Percentiles rank a stretch among this genome's conserved stretches.
phyloP scores from a whole-genome alignment of 345 rosid genomes.

The Eucalyptus grandis region DNA sequence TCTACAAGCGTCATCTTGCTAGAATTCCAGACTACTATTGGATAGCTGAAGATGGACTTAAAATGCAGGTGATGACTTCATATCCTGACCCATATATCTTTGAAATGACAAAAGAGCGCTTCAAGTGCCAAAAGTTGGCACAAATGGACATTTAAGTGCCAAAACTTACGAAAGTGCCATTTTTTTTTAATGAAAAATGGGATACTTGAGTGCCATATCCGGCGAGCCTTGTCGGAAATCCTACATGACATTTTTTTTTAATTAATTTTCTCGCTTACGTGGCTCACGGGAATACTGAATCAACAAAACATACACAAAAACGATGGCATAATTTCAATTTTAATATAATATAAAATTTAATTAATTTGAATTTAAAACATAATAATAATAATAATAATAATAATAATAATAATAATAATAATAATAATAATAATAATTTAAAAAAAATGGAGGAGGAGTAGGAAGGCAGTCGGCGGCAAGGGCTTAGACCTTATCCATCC shows the following conservation, averaged over 20 bases:
- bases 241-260: rapidly evolving
- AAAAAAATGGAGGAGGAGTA: too few relatives aligned
- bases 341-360: too few relatives aligned
- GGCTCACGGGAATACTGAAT: rapidly evolving
- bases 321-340: too few relatives aligned
- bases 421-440: too few relatives aligned
- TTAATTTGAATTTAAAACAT: too few relatives aligned
- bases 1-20: conserved; percentile 44
- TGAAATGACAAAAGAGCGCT: rapidly evolving
- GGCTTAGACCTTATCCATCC: too few relatives aligned
- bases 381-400: too few relatives aligned
- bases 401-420: too few relatives aligned
- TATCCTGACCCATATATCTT: neutral
- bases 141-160: rapidly evolving
- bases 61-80: conserved; percentile 24
- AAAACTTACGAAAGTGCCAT: rapidly evolving
- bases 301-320: too few relatives aligned
- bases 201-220: rapidly evolving
- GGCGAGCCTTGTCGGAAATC: rapidly evolving
- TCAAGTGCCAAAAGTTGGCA: too few relatives aligned
- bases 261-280: too few relatives aligned
- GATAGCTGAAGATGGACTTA: conserved; percentile 69
- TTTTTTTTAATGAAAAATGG: rapidly evolving
- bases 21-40: conserved; percentile 56
- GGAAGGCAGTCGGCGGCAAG: too few relatives aligned